phyloP scores from a whole-genome alignment of 2,329 filamentous ascomycete genomes.

The Hyphodiscus sp. region DNA sequence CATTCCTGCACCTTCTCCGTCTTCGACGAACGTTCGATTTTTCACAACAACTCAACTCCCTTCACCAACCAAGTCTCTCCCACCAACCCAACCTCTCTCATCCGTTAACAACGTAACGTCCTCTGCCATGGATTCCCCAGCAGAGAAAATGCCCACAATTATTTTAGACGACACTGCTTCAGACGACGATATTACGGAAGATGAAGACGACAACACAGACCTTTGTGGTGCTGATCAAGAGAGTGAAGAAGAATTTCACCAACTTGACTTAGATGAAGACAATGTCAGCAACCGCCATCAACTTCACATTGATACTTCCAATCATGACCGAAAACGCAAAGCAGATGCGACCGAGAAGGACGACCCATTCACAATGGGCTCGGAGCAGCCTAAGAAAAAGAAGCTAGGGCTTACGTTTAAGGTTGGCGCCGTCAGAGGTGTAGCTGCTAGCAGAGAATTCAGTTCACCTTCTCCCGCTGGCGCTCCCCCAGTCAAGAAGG shows the following conservation, averaged over 20 bases:
- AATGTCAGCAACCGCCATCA: too few relatives aligned
- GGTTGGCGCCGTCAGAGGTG: background rate
- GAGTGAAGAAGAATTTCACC: too few relatives aligned
- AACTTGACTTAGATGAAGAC: too few relatives aligned
- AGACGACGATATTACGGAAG: too few relatives aligned
- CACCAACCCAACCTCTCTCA: too few relatives aligned
- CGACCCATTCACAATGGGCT: background rate
- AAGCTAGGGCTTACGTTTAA: background rate
- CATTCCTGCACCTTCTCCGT: background rate
- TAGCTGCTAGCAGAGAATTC: background rate
- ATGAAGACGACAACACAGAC: too few relatives aligned
- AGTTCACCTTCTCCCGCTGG: background rate
- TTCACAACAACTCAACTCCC: background rate
- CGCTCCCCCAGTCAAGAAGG: background rate
- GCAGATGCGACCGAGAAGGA: background rate
- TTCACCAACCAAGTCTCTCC: background rate
- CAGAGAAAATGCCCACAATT: too few relatives aligned
- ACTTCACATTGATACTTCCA: too few relatives aligned
- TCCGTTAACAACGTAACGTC: too few relatives aligned
- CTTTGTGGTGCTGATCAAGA: too few relatives aligned
- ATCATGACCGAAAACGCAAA: background rate
- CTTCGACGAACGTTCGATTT: background rate
- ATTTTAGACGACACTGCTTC: too few relatives aligned
- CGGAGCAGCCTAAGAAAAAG: background rate
- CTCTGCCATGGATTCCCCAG: too few relatives aligned